Conservation (phyloP, 2,329 filamentous ascomycete genomes). For the Scedosporium apiospermum region DNA sequence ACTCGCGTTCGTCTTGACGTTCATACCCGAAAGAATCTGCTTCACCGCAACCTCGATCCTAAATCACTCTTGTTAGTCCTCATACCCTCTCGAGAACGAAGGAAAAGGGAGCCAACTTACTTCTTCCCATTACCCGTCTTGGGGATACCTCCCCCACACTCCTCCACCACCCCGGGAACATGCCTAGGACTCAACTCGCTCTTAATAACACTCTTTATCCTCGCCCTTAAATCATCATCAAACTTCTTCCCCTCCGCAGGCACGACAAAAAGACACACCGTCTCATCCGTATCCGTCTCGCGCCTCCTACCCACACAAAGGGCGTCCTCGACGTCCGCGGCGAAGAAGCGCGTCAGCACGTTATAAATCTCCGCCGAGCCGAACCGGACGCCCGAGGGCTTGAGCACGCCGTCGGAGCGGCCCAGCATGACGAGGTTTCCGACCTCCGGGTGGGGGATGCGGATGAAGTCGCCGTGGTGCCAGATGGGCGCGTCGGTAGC, state of each 20-base stretch:
- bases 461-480: constrained; percentile 93
- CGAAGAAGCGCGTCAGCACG: constrained; percentile 76
- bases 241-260: constrained; percentile 53
- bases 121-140: constrained; percentile 95
- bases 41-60: constrained; percentile 93
- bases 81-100: neutral
- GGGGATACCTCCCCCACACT: constrained; percentile 72
- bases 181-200: constrained; percentile 79
- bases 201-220: constrained; percentile 60
- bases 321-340: constrained; percentile 69
- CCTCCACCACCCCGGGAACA: constrained; percentile 74
- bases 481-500: constrained; percentile 49
- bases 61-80: constrained; percentile 9
- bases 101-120: constrained; percentile 34
- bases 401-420: constrained; percentile 83
- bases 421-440: constrained; percentile 85
- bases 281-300: constrained; percentile 67
- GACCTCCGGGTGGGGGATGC: constrained; percentile 53
- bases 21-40: constrained; percentile 82
- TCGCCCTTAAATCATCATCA: constrained; percentile 45
- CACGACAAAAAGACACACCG: constrained; percentile 81
- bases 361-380: constrained; percentile 96
- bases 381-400: constrained; percentile 85
- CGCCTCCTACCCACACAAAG: constrained; percentile 75
- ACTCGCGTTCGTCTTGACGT: constrained; percentile 81